These are phyloP conservation scores for Lasiodiplodia sp. DNA, from an alignment of 2,329 filamentous ascomycete genomes.

Conservation along the genomic window DNA sequence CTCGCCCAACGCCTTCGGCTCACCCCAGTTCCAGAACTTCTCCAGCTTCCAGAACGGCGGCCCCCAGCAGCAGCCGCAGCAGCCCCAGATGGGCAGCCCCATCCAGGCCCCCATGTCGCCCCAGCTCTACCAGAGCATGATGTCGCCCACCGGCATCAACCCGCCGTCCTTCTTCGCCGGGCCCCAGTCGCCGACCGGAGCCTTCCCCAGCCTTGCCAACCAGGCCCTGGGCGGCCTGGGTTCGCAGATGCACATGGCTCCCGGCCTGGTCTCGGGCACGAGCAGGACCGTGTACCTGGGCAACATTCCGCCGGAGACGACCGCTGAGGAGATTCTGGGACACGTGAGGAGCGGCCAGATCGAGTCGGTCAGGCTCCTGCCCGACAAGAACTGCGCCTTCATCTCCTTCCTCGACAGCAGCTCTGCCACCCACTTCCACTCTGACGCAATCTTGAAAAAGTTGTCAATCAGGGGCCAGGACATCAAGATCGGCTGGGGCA, in stretches of 20 bases:
- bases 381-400: constrained; percentile 99
- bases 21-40: constrained; percentile 88
- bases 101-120: constrained; percentile 78
- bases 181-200: constrained; percentile 84
- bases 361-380: constrained; percentile 94
- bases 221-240: constrained; percentile 70
- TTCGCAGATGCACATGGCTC: constrained; percentile 76
- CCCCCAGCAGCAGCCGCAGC: constrained; percentile 68
- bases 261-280: constrained; percentile 85
- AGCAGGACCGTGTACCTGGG: constrained; percentile 97
- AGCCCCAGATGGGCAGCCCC: constrained; percentile 74
- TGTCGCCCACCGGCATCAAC: constrained; percentile 84
- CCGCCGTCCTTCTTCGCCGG: constrained; percentile 80
- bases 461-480: constrained; percentile 98
- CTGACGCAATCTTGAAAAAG: constrained; percentile 99
- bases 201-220: constrained; percentile 69
- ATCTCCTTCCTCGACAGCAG: constrained; percentile 98
- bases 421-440: constrained; percentile 98
- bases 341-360: constrained; percentile 98
- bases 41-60: constrained; percentile 66
- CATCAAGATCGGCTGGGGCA: constrained; percentile 99
- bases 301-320: constrained; percentile 97
- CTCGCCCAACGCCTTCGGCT: constrained; percentile 87
- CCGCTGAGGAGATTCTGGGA: constrained; percentile 93
- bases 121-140: constrained; percentile 81